Evolutionary conservation across 345 rosid species (phyloP).

Genomic region (Eucalyptus melliodora): DNA sequence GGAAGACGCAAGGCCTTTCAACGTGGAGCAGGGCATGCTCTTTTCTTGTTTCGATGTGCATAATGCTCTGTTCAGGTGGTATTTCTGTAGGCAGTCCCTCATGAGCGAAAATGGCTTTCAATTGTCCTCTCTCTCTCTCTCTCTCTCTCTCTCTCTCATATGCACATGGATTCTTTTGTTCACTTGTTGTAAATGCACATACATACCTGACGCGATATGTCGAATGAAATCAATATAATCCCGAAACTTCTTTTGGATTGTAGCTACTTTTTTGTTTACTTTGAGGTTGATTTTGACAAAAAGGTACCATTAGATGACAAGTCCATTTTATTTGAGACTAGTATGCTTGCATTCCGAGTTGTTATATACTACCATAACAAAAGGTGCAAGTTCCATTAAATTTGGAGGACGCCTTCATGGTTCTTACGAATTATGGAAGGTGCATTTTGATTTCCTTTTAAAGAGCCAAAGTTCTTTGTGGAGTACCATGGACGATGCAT

Average conservation of each 20-base stretch:
- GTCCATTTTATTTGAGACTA: neutral
- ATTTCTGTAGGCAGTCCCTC: neutral
- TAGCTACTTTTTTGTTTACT: neutral
- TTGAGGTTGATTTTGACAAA: neutral
- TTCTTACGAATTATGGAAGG: neutral
- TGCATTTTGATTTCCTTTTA: neutral
- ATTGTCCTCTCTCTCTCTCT: neutral
- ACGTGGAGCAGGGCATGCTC: neutral
- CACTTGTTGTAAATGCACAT: neutral
- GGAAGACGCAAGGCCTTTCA: neutral
- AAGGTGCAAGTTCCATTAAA: neutral
- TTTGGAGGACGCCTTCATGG: neutral
- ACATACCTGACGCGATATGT: neutral
- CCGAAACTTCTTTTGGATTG: neutral
- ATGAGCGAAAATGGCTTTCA: neutral
- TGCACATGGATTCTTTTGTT: neutral
- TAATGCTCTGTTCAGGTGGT: neutral
- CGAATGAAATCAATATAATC: neutral
- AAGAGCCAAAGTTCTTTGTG: neutral
- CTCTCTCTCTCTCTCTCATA: neutral
- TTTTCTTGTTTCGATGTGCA: neutral
- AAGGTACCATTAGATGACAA: neutral
- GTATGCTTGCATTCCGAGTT: neutral
- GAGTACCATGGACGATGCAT: neutral
- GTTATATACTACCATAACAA: neutral